Percentiles rank a stretch among this genome's conserved stretches.
phyloP scores from a whole-genome alignment of 2,329 filamentous ascomycete genomes.

The Teratosphaeria destructans region DNA sequence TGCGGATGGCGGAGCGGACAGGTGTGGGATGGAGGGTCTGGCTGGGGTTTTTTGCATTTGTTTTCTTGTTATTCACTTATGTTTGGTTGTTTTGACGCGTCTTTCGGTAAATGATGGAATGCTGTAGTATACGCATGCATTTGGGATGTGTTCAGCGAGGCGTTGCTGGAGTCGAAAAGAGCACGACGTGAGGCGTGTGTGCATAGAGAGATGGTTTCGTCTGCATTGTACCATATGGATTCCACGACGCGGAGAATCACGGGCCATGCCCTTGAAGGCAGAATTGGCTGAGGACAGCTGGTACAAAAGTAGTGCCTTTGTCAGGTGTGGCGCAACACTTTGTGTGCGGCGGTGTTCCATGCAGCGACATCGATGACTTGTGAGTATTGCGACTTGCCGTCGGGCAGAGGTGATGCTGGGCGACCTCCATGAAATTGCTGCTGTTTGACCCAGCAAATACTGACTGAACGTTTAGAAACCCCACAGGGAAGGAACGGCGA shows the following conservation, averaged over 20 bases:
- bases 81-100: conserved; percentile 62
- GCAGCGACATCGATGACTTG: too few species aligned
- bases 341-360: too few species aligned
- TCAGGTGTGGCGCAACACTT: too few species aligned
- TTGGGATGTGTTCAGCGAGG: not conserved
- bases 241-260: too few species aligned
- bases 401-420: too few species aligned
- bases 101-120: not conserved
- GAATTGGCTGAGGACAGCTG: too few species aligned
- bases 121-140: not conserved
- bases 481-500: not conserved
- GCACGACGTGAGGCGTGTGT: not conserved
- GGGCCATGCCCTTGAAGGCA: too few species aligned
- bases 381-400: too few species aligned
- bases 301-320: too few species aligned
- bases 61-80: conserved; percentile 76
- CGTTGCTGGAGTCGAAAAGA: not conserved
- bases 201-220: not conserved
- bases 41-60: conserved; percentile 76
- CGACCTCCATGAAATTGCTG: too few species aligned
- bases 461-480: not conserved
- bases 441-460: too few species aligned
- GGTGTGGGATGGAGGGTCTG: conserved; percentile 96
- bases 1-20: conserved; percentile 86
- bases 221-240: not conserved